phyloP scores from a whole-genome alignment of 495 filamentous ascomycete species.

The Aspergillus wentii region DNA sequence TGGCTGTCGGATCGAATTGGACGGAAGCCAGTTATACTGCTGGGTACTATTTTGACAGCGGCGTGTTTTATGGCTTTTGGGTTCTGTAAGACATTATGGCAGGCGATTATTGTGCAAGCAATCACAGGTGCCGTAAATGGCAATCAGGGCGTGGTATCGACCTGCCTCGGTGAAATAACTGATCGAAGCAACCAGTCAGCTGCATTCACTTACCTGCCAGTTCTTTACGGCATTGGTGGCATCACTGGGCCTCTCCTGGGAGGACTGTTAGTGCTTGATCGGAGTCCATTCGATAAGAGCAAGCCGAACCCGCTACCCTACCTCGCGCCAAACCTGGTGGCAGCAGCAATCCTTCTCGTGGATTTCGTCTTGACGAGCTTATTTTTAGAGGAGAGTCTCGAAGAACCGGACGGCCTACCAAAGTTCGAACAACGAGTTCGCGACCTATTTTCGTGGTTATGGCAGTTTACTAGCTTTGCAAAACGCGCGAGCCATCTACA shows the following conservation, averaged over 20 bases:
- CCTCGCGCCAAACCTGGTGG: conserved; percentile 74
- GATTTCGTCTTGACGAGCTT: conserved; percentile 69
- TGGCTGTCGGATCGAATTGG: conserved; percentile 84
- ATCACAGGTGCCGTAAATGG: conserved; percentile 92
- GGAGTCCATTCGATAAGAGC: conserved; percentile 48
- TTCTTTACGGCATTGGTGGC: conserved; percentile 87
- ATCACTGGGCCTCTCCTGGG: conserved; percentile 90
- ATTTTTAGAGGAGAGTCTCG: conserved; percentile 85
- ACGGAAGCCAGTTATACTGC: conserved; percentile 85
- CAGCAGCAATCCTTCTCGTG: conserved; percentile 62
- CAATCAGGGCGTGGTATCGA: conserved; percentile 82
- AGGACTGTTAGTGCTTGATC: conserved; percentile 66
- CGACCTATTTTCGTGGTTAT: conserved; percentile 62
- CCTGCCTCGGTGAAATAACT: conserved; percentile 91
- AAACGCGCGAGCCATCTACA: conserved; percentile 55
- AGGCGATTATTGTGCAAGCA: conserved; percentile 78
- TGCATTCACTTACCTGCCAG: conserved; percentile 88
- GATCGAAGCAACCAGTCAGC: conserved; percentile 88
- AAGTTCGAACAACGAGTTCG: conserved; percentile 53
- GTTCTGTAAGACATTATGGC: conserved; percentile 75
- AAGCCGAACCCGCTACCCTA: conserved; percentile 68
- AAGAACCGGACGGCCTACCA: conserved; percentile 61
- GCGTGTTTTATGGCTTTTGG: conserved; percentile 83
- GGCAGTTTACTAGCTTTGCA: conserved; percentile 64
- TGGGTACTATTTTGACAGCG: conserved; percentile 79